Base-by-base conservation (phyloP, 768 basidiomycete genomes). In the Cyclocybe aegerita region DNA sequence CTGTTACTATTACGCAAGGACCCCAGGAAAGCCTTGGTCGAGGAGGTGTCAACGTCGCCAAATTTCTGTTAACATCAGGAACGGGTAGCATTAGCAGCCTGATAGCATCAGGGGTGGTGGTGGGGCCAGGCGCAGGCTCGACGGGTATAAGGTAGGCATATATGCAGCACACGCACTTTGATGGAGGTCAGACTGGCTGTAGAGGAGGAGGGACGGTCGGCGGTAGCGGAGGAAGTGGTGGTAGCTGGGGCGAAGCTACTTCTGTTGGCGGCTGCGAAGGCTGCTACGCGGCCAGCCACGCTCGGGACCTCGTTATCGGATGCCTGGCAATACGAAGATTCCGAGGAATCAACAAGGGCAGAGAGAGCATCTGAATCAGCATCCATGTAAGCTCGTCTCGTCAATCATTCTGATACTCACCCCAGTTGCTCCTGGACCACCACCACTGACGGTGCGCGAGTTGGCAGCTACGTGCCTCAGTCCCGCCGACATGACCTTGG, bases 41-140 rank as follows among this genome's bases (percentile, higher is more conserved):
- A 80, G 0, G 81, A 75, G 36, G 76, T 75, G 63, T 85, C 79
- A 16, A 85, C 70, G 50, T 80, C 74, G n/a, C 81, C 82, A 46
- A 85, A 74, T 78, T 74, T 80, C 84, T 85, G 55, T 30, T 17
- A 15, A 41, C n/a, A n/a, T n/a, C n/a, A n/a, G n/a, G n/a, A n/a
- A n/a, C n/a, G 42, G 30, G 9, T 35, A 33, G 23, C 35, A 47
- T 46, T 39, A 41, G 39, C 35, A 35, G 48, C 32, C 39, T 41
- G 40, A 42, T 33, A 14, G 31, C 35, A 38, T 32, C 35, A 31
- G 37, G 14, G 38, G 12, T 36, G 30, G 37, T 31, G 33, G 23
- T 17, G n/a, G 23, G 11, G 45, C 54, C 47, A 52, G 49, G 52
- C 31, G 15, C n/a, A 23, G 29, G 15, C 31, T 12, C 37, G 36